These are phyloP conservation scores for Imleria badia DNA, from an alignment of 768 basidiomycete species.

Conservation along the genomic window DNA sequence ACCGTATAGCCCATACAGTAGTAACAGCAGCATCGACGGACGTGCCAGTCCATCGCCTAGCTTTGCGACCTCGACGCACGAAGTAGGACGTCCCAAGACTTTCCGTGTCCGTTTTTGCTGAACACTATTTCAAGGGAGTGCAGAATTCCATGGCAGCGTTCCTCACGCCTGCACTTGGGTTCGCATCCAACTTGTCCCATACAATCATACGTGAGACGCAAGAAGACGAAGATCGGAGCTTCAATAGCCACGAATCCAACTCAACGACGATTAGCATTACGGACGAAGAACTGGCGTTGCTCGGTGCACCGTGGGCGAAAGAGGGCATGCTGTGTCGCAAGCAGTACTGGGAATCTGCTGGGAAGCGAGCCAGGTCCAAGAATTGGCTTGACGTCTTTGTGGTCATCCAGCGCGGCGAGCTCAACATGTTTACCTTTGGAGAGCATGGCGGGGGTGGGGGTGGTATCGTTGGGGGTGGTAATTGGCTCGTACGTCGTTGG, in stretches of 20 bases:
- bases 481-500: conserved; percentile 83
- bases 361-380: conserved; percentile 85
- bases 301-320: conserved; percentile 98
- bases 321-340: conserved; percentile 96
- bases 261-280: conserved; percentile 83
- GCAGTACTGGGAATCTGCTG: conserved; percentile 86
- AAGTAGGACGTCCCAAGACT: conserved; percentile 43
- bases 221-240: conserved; percentile 78
- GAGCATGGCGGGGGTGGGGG: conserved; percentile 60
- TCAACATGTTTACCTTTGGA: conserved; percentile 96
- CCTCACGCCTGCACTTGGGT: conserved; percentile 86
- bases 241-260: conserved; percentile 58
- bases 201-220: conserved; percentile 95
- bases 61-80: conserved; percentile 82
- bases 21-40: conserved; percentile 81
- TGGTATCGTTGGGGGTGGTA: conserved; percentile 87
- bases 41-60: conserved; percentile 94
- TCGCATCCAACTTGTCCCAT: conserved; percentile 93
- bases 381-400: conserved; percentile 94
- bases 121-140: conserved; percentile 41
- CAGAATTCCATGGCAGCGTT: conserved; percentile 68
- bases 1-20: conserved; percentile 81
- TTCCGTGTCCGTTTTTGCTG: conserved; percentile 3
- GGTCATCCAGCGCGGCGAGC: conserved; percentile 91
- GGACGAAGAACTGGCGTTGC: conserved; percentile 92